Conservation (phyloP, 2,329 filamentous ascomycete genomes). For the Dothideomycetidae sp. region DNA sequence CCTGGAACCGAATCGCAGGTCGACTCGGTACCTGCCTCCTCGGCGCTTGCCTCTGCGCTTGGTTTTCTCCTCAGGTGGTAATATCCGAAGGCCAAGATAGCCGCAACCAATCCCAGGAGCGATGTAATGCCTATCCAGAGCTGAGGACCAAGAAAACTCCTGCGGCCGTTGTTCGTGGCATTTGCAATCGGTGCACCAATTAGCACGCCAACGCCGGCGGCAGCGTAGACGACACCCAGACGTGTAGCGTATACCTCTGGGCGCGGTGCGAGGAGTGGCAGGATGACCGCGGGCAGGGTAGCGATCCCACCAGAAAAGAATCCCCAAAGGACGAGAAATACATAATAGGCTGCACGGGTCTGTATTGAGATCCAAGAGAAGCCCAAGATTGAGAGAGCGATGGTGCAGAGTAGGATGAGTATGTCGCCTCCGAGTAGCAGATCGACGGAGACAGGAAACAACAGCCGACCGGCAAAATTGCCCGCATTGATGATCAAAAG, state of each 20-base stretch:
- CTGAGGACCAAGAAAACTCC: conserved; percentile 2
- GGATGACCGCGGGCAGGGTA: neutral
- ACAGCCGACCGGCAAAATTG: conserved; percentile 2
- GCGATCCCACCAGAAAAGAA: conserved; percentile 3
- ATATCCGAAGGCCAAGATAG: no score
- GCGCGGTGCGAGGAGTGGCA: conserved; percentile 4
- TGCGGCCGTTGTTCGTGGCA: conserved; percentile 8
- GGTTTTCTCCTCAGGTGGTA: no score
- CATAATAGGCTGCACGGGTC: neutral
- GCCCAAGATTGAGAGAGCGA: conserved; percentile 1
- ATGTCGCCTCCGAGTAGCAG: neutral
- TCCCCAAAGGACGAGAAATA: conserved; percentile 6
- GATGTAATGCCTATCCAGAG: conserved; percentile 6
- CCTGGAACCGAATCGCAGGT: no score
- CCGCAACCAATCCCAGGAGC: conserved; percentile 2
- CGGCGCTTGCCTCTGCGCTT: no score
- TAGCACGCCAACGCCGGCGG: conserved; percentile 2
- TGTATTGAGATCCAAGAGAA: conserved; percentile 6
- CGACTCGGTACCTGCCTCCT: no score
- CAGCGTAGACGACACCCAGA: conserved; percentile 3
- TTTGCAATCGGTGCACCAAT: conserved; percentile 10
- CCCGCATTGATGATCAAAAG: conserved; percentile 6
- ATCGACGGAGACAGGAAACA: neutral
- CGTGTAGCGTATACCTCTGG: conserved; percentile 1
- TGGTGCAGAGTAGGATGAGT: neutral